Evolutionary conservation across 768 basidiomycete genomes (phyloP).

Genomic region (Lactarius evosmus): DNA sequence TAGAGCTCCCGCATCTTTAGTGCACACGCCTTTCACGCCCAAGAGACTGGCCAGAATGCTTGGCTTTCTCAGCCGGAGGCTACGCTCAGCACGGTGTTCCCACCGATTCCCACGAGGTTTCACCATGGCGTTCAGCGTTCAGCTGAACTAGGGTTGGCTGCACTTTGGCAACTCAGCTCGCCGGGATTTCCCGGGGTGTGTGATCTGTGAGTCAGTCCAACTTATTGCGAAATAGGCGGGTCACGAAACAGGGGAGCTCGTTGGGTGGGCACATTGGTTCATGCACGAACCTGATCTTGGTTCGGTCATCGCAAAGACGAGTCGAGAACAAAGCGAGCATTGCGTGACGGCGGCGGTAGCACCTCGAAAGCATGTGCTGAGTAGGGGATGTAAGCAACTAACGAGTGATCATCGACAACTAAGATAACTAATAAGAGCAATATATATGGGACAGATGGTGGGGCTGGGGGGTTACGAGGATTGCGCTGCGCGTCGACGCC

Average conservation of each 20-base stretch:
- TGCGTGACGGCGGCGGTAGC: background rate
- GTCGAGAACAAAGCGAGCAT: background rate
- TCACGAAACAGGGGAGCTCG: background rate
- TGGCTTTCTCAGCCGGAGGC: background rate
- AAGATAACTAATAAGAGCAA: slow-evolving; percentile 1
- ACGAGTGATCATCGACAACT: background rate
- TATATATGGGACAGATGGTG: background rate
- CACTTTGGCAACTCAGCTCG: background rate
- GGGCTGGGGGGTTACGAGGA: slow-evolving; percentile 3
- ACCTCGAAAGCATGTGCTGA: background rate
- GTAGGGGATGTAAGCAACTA: slow-evolving; percentile 2
- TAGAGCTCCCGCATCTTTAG: background rate
- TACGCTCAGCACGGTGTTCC: background rate
- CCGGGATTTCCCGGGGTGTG: background rate
- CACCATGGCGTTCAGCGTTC: background rate
- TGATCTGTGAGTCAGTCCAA: background rate
- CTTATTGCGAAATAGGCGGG: background rate
- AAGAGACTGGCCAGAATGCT: background rate
- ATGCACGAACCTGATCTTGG: background rate
- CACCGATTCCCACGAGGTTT: background rate
- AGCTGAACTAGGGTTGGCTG: background rate
- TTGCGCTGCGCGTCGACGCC: slow-evolving; percentile 5
- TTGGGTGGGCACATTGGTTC: background rate
- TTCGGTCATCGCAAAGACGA: background rate
- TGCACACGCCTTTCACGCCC: background rate